Evolutionary conservation across 768 basidiomycete genomes (phyloP), one percentile per base, ranked within the genome.

Genomic region (Tulasnella sp.): DNA sequence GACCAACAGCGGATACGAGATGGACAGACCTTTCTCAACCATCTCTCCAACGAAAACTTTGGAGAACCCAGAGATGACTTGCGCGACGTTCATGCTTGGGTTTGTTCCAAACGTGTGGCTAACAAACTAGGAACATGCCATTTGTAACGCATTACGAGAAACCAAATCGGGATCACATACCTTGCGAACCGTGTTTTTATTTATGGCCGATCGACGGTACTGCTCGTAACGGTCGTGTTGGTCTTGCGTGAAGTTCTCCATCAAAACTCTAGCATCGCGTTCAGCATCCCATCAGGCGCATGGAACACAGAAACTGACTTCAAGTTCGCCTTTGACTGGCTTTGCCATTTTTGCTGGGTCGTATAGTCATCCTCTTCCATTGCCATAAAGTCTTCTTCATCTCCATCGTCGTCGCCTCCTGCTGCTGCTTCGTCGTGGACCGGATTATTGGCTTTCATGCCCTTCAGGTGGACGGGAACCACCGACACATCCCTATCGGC

Each of bases 41-140:
- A 96, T 91, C 79, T 95, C 94, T 2, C 94, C 94, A 3, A 96
- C 92, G 74, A 95, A 96, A 0, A 96, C 92, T 77, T 95, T 96
- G 16, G 87, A 85, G 72, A 96, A 90, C 74, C 94, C 94, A 5
- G 93, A 92, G 2, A 95, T 90, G 59, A 95, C 87, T 75, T 94
- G 93, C 1, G 94, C 90, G 5, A 95, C 90, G 3, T 92, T 91
- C 76, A 89, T 88, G 3, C 92, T 92, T 6, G 92, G 91, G 76
- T 93, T 90, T 73, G 92, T 89, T 17, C 89, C 89, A 0, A 89
- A 82, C 0, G 87, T 86, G 79, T 93, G 90, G 77, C 93, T 92
- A 74, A 96, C 90, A 37, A 94, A 87, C 92, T 94, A 71, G 68
- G 35, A 66, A 29, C 17, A 42, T 66, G 47, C 14, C 0, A 29